These are phyloP conservation scores for Parsonsia alboflavescens DNA, from an alignment of 257 asterid species.

Conservation along the genomic window DNA sequence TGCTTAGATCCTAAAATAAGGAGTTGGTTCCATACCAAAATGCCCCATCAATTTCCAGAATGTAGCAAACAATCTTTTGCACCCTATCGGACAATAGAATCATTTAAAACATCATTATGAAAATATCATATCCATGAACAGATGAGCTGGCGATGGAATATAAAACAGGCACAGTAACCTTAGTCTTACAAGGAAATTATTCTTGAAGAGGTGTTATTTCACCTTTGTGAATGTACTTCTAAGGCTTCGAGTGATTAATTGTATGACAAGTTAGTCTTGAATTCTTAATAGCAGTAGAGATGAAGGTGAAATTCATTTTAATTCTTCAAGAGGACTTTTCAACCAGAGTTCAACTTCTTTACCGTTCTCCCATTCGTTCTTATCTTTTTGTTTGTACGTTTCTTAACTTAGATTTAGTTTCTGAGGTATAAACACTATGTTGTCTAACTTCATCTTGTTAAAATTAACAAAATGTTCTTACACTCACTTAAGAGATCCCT, in stretches of 20 bases:
- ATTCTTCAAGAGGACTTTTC: background rate
- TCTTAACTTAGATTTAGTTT: background rate
- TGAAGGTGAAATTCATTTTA: no score
- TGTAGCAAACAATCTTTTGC: constrained; percentile 13
- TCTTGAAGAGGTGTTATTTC: background rate
- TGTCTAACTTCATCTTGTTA: background rate
- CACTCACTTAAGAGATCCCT: background rate
- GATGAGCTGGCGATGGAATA: background rate
- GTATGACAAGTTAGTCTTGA: background rate
- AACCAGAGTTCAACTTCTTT: background rate
- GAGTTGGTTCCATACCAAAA: constrained; percentile 15
- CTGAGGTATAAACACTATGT: background rate
- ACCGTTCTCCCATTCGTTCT: background rate
- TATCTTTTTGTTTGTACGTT: background rate
- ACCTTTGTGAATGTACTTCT: no score
- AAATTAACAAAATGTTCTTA: background rate
- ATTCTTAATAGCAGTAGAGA: background rate
- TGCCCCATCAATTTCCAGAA: constrained; percentile 21
- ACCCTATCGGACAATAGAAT: constrained; percentile 16
- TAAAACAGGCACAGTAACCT: background rate
- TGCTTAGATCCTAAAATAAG: background rate
- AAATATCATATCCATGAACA: background rate
- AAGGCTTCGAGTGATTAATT: background rate
- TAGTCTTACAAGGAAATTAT: no score
- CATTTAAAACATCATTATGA: background rate